phyloP scores from a whole-genome alignment of 192 early-diverging fungal genomes.

The Dissophora ornata region DNA sequence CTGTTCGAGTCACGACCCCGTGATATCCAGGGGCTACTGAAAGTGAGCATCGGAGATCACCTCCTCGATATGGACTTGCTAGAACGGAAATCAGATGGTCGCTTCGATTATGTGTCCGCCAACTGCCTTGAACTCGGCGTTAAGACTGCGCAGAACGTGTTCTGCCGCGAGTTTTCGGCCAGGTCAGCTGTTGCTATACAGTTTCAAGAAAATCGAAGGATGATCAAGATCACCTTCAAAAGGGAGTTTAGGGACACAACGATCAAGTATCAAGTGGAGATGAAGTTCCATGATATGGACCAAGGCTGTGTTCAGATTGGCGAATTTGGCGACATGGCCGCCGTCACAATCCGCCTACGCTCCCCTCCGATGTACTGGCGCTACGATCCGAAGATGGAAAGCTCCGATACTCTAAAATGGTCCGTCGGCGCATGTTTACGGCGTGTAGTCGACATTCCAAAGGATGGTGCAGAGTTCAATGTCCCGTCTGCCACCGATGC shows the following conservation, averaged over 20 bases:
- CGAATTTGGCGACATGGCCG: neutral
- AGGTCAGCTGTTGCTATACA: neutral
- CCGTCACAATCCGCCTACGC: conserved; percentile 55
- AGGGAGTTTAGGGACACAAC: conserved; percentile 12
- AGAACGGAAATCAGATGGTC: neutral
- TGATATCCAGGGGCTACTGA: conserved; percentile 16
- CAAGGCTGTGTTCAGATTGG: conserved; percentile 34
- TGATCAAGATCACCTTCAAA: conserved; percentile 31
- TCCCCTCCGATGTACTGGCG: conserved; percentile 57
- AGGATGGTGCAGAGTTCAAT: conserved; percentile 11
- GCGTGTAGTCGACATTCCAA: conserved; percentile 47
- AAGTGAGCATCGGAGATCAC: conserved; percentile 17
- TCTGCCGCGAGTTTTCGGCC: conserved; percentile 31
- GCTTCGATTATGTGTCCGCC: neutral
- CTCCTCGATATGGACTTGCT: conserved; percentile 19
- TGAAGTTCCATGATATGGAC: conserved; percentile 42
- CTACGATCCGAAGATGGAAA: conserved; percentile 25
- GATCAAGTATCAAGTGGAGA: conserved; percentile 40
- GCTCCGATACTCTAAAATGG: conserved; percentile 15
- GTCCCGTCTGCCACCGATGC: neutral
- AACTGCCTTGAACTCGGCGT: conserved; percentile 20
- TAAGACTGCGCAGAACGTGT: conserved; percentile 8
- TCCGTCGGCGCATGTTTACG: conserved; percentile 26
- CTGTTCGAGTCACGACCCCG: conserved; percentile 6
- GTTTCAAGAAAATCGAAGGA: conserved; percentile 8